Evolutionary conservation across 139 green algal genomes (phyloP).

Genomic region (Chlamydomonas sphaeroides): DNA sequence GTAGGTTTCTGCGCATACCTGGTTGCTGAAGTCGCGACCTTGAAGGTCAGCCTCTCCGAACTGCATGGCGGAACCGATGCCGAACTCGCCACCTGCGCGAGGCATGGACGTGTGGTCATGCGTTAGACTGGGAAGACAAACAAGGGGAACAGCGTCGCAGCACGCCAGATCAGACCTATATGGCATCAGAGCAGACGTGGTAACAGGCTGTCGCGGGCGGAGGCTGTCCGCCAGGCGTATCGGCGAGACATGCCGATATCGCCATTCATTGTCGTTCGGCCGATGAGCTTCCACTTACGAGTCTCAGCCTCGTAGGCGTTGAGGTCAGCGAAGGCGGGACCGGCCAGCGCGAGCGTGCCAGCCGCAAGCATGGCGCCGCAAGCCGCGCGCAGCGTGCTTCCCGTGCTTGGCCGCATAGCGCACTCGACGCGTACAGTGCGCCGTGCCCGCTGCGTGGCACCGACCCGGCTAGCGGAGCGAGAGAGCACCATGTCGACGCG

Average conservation of each 20-base stretch:
- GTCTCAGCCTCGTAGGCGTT: conserved; percentile 55
- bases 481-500: background rate
- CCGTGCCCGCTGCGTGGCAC: no score
- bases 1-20: no score
- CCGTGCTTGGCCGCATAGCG: background rate
- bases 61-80: conserved; percentile 74
- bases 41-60: conserved; percentile 80
- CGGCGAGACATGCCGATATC: no score
- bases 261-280: no score
- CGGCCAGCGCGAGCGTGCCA: background rate
- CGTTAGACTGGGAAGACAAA: background rate
- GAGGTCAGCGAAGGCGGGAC: conserved; percentile 48
- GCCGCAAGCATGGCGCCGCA: background rate
- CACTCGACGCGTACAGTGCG: background rate
- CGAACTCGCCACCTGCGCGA: conserved; percentile 75
- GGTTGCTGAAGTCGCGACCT: conserved; percentile 68
- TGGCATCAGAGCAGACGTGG: no score
- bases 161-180: no score
- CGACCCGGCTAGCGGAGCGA: background rate
- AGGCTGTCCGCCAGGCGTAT: no score
- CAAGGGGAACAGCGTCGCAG: no score
- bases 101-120: no score
- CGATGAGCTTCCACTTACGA: no score
- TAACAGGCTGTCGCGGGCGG: no score
- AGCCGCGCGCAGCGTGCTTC: background rate